Evolutionary conservation across 257 asterid species (phyloP), one percentile per base, ranked within the genome.

Genomic region (Cordia subcordata): DNA sequence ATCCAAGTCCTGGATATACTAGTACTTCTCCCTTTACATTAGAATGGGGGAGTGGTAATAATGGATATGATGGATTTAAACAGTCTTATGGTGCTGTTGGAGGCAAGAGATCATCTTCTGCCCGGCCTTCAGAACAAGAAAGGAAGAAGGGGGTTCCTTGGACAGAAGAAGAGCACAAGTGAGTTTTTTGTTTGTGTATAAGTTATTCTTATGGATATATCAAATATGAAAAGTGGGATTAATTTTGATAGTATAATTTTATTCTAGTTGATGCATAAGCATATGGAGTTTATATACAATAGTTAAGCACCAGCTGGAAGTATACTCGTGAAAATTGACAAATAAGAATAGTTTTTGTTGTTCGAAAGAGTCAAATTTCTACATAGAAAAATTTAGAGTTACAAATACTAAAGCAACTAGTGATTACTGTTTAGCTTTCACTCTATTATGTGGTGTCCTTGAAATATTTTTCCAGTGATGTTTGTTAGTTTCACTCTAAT

Each of bases 141-240:
- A 78, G 96, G 68, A 92, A 92, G 62, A 92, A 88, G 79, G 99
- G 96, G 10, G 83, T 88, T 13, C 96, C 99, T 0, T 92, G 99
- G 99, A 92, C 99, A 1, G 96, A 92, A 66, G 96, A 93, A 32
- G 99, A 93, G 66, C 97, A 93, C 62, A 93, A 74, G 99, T 93
- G 66, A 74, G 88, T 64, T 65, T 65, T 58, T 13, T 55, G 13
- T 51, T 39, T 15, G 44, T 53, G 39, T 52, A 42, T 50, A 45
- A 37, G 16, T 46, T 14, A 22, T 60, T 59, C 32, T 52, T 47
- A 32, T 35, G 47, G 60, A 27, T 55, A 45, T 13, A 14, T 16
- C 0, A 17, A 16, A 5, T 17, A 17, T 16, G 13, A 20, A 9
- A 18, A 18, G 1, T 13, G 8, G 38, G 57, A 21, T 11, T 10